phyloP scores from a whole-genome alignment of 306 rosid species.

The Vachellia collinsii region DNA sequence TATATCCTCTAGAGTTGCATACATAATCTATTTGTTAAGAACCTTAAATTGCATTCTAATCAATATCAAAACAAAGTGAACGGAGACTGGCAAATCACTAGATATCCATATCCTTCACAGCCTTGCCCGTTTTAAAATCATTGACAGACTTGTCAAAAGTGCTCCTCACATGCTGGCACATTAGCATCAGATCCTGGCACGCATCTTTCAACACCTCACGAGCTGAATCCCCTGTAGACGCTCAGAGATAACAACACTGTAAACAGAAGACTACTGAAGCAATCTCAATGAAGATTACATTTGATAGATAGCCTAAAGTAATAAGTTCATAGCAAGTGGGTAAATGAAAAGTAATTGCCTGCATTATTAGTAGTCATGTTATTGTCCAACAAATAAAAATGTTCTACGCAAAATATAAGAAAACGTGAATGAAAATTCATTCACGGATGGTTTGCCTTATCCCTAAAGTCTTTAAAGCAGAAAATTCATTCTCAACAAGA shows the following conservation, averaged over 20 bases:
- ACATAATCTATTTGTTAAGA: neutral
- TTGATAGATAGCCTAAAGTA: neutral
- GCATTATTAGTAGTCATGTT: neutral
- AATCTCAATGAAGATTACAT: neutral
- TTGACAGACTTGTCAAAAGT: constrained; percentile 67
- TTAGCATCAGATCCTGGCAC: constrained; percentile 75
- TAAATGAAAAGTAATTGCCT: neutral
- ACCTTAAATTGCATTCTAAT: neutral
- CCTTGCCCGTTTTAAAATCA: constrained; percentile 52
- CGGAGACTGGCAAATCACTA: neutral
- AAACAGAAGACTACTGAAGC: neutral
- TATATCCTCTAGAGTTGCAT: neutral
- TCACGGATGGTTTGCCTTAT: neutral
- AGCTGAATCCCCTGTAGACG: constrained; percentile 69
- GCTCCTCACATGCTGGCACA: constrained; percentile 73
- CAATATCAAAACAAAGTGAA: constrained; percentile 7
- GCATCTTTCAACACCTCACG: constrained; percentile 68
- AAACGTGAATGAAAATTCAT: neutral
- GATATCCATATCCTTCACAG: constrained; percentile 41
- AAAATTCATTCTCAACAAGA: neutral
- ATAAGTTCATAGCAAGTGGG: neutral
- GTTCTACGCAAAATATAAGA: neutral
- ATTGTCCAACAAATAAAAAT: neutral
- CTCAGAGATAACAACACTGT: constrained; percentile 2
- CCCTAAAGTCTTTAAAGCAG: neutral